These are phyloP conservation scores for Trichoderma sp. DNA, from an alignment of 2,329 filamentous ascomycete species.

Conservation along the genomic window DNA sequence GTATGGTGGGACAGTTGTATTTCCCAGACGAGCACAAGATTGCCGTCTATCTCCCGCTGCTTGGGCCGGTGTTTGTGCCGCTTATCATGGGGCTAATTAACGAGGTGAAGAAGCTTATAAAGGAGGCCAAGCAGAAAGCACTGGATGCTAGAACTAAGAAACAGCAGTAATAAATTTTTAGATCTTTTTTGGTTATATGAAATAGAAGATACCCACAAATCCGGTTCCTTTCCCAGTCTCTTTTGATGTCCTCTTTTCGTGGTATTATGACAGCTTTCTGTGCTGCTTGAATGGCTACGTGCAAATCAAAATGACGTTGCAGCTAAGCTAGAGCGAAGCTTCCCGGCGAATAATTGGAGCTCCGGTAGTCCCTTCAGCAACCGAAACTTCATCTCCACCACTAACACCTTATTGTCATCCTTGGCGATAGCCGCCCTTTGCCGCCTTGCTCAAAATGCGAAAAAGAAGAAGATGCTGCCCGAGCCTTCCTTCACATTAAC, in stretches of 20 bases:
- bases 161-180: constrained; percentile 29
- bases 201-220: constrained; percentile 22
- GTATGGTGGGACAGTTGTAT: constrained; percentile 98
- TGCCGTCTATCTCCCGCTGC: constrained; percentile 87
- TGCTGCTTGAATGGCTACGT: background rate
- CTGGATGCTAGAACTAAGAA: constrained; percentile 44
- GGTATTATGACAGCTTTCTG: background rate
- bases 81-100: constrained; percentile 81
- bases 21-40: constrained; percentile 99
- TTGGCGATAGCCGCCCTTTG: background rate
- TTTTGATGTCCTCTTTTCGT: background rate
- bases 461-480: constrained; percentile 50
- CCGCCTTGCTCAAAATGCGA: constrained; percentile 16
- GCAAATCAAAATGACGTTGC: background rate
- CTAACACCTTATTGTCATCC: background rate
- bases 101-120: constrained; percentile 68
- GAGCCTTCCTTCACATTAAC: constrained; percentile 66
- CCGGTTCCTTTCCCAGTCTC: background rate
- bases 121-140: constrained; percentile 47
- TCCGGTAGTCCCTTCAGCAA: background rate
- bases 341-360: background rate
- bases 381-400: constrained; percentile 7
- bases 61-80: constrained; percentile 90
- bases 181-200: background rate
- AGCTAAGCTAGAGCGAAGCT: constrained; percentile 1